Evolutionary conservation across 441 rosid genomes (phyloP).

Genomic region (Daphne laureola): DNA sequence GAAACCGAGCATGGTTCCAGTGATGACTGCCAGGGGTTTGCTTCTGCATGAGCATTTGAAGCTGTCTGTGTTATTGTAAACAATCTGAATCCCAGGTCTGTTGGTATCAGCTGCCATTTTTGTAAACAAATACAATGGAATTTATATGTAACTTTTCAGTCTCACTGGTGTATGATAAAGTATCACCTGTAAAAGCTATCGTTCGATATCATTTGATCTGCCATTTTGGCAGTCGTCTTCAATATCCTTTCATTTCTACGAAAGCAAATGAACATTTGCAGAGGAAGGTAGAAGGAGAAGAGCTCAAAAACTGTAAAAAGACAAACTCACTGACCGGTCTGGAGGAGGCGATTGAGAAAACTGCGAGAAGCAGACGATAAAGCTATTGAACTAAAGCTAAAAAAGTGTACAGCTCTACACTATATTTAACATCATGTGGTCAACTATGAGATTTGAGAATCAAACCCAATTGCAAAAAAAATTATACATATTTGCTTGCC

Average conservation of each 20-base stretch:
- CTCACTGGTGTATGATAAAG: too few species aligned
- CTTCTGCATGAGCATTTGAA: neutral
- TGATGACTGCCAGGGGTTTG: slow-evolving; percentile 37
- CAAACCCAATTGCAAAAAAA: slow-evolving; percentile 17
- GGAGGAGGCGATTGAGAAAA: neutral
- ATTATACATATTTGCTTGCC: neutral
- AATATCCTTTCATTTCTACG: too few species aligned
- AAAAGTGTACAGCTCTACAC: slow-evolving; percentile 28
- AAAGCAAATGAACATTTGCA: too few species aligned
- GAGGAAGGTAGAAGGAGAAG: too few species aligned
- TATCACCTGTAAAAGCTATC: too few species aligned
- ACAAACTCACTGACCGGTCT: too few species aligned
- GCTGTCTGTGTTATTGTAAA: slow-evolving; percentile 17
- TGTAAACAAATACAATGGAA: slow-evolving; percentile 19
- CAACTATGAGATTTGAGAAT: too few species aligned
- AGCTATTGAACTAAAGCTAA: slow-evolving; percentile 23
- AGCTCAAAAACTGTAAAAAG: too few species aligned
- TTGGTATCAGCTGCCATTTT: slow-evolving; percentile 9
- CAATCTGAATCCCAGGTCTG: slow-evolving; percentile 6
- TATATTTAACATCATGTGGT: slow-evolving; percentile 23
- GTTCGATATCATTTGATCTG: too few species aligned
- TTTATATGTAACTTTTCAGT: neutral
- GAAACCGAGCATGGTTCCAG: slow-evolving; percentile 45
- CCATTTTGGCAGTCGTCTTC: too few species aligned
- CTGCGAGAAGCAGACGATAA: slow-evolving; percentile 18